Evolutionary conservation across 805 yeast species (phyloP).

Genomic region (Sugiyamaella floridensis): DNA sequence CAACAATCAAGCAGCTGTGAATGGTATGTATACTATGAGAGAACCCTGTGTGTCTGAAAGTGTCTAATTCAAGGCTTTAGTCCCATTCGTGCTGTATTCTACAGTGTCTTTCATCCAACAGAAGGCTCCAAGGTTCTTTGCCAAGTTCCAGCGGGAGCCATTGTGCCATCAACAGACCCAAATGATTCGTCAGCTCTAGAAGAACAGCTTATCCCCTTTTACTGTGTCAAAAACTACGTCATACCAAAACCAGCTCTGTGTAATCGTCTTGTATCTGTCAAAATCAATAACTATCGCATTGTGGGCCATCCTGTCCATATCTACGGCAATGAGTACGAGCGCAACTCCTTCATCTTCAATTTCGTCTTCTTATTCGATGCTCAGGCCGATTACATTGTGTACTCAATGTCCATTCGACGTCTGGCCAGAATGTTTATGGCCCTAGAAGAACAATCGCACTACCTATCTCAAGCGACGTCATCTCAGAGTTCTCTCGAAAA

Average conservation of each 20-base stretch:
- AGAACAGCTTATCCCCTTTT: constrained; percentile 62
- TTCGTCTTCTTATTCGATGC: constrained; percentile 87
- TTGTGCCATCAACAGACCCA: constrained; percentile 33
- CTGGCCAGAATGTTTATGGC: constrained; percentile 85
- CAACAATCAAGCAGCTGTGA: background rate
- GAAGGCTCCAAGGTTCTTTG: constrained; percentile 89
- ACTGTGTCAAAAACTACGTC: constrained; percentile 78
- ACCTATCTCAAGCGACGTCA: constrained; percentile 50
- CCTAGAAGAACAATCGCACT: constrained; percentile 79
- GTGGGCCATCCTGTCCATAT: constrained; percentile 87
- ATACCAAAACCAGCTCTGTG: constrained; percentile 93
- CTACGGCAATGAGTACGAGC: constrained; percentile 63
- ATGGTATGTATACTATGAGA: background rate
- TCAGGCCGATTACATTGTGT: constrained; percentile 57
- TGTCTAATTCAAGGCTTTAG: constrained; percentile 14
- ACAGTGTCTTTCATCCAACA: constrained; percentile 89
- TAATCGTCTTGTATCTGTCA: constrained; percentile 68
- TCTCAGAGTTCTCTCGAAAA: constrained; percentile 28
- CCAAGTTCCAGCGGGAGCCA: constrained; percentile 80
- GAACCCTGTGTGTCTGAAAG: no score
- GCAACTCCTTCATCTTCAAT: constrained; percentile 90
- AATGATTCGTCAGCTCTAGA: constrained; percentile 32
- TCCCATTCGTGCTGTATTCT: constrained; percentile 83
- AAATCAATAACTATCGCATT: constrained; percentile 61
- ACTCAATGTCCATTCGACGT: constrained; percentile 76